A percentile compares a stretch with the other conserved stretches of the same genome.
These are phyloP conservation scores for Hanseniaspora lachancei DNA, from an alignment of 805 yeast species.

Conservation along the genomic window DNA sequence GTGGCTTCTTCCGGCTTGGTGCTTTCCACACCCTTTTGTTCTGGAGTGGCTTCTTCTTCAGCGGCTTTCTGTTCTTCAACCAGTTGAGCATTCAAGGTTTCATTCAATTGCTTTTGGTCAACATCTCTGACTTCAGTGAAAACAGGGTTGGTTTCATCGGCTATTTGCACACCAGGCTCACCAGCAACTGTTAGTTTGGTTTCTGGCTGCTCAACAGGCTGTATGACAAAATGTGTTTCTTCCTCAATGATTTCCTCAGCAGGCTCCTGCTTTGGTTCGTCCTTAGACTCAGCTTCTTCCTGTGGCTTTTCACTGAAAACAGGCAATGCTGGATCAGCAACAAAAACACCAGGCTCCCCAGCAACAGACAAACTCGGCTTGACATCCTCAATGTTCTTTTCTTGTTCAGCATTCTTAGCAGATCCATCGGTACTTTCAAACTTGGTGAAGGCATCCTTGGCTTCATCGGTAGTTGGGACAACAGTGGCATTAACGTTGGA, in stretches of 20 bases:
- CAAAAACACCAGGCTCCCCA: constrained; percentile 59
- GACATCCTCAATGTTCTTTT: constrained; percentile 31
- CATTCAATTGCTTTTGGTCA: constrained; percentile 48
- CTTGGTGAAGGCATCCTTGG: constrained; percentile 5
- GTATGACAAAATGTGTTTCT: constrained; percentile 7
- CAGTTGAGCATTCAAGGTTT: constrained; percentile 21
- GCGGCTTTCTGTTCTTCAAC: constrained; percentile 8
- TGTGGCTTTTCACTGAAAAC: constrained; percentile 45
- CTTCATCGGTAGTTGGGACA: constrained; percentile 15
- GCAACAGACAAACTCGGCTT: constrained; percentile 27
- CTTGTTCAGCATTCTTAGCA: constrained; percentile 3
- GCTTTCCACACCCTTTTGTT: not conserved
- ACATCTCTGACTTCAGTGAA: constrained; percentile 44
- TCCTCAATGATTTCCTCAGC: constrained; percentile 36
- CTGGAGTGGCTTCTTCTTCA: constrained; percentile 7
- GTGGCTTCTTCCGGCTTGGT: constrained; percentile 14
- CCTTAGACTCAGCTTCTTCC: constrained; percentile 39
- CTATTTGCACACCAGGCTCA: constrained; percentile 35
- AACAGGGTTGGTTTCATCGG: constrained; percentile 33
- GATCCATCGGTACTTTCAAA: constrained; percentile 19
- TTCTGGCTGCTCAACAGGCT: constrained; percentile 5
- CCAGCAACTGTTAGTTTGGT: constrained; percentile 30
- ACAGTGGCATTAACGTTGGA: constrained; percentile 15
- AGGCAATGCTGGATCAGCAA: constrained; percentile 19
- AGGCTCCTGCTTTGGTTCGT: constrained; percentile 36